These are phyloP conservation scores for Inosperma sp. DNA, from an alignment of 768 basidiomycete species.

Conservation along the genomic window DNA sequence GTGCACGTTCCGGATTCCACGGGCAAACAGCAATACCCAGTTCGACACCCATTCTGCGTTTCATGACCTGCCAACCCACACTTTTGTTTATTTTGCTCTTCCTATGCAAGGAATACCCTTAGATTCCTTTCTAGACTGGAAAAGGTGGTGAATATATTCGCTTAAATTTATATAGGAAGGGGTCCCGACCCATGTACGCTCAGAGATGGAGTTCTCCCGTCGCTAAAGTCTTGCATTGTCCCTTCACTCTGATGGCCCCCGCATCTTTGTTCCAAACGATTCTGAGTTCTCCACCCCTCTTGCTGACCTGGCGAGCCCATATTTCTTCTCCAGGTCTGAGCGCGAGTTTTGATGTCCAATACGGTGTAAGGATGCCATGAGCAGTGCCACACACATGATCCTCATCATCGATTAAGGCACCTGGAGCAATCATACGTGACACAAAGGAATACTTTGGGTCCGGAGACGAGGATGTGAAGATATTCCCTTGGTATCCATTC, in stretches of 20 bases:
- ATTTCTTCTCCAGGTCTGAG: slow-evolving; percentile 31
- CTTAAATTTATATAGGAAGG: not conserved
- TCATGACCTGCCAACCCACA: too few species aligned
- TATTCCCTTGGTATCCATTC: slow-evolving; percentile 34
- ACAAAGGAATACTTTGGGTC: slow-evolving; percentile 35
- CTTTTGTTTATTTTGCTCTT: too few species aligned
- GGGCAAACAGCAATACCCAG: too few species aligned
- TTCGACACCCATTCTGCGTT: too few species aligned
- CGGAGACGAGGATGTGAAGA: slow-evolving; percentile 36
- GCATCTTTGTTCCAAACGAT: slow-evolving; percentile 34
- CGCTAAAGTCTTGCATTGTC: slow-evolving; percentile 32
- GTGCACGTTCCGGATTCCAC: too few species aligned
- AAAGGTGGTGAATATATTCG: too few species aligned
- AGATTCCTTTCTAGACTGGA: too few species aligned
- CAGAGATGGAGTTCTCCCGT: slow-evolving; percentile 29
- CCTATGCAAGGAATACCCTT: too few species aligned
- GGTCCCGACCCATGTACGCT: slow-evolving; percentile 3
- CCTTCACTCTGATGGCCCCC: slow-evolving; percentile 32
- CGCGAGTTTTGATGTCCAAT: slow-evolving; percentile 41
- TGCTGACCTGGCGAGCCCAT: slow-evolving; percentile 48
- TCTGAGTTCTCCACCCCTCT: slow-evolving; percentile 43
- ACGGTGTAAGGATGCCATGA: slow-evolving; percentile 45
- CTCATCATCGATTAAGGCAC: slow-evolving; percentile 31
- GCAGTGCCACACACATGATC: slow-evolving; percentile 54
- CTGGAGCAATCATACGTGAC: slow-evolving; percentile 49